Conservation (phyloP, 1,284 basidiomycete species). For the Ceratobasidium sp. region DNA sequence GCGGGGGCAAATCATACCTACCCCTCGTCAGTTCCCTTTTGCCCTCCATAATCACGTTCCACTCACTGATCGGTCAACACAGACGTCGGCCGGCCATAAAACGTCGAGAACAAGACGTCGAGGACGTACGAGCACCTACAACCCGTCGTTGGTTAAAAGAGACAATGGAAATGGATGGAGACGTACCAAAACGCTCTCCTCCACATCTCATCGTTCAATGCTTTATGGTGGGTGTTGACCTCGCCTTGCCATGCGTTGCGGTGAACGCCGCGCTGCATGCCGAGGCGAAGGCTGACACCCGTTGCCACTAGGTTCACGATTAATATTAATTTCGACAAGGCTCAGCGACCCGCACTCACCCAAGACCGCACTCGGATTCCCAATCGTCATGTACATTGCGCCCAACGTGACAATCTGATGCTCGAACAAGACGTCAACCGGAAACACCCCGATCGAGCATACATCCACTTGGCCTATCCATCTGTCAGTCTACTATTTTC, state of each 20-base stretch:
- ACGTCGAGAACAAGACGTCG: slow-evolving; percentile 32
- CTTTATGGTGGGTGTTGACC: slow-evolving; percentile 38
- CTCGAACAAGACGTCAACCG: slow-evolving; percentile 31
- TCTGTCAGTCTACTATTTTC: not conserved
- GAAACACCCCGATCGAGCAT: slow-evolving; percentile 30
- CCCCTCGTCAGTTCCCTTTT: not conserved
- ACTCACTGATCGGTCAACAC: slow-evolving; percentile 22
- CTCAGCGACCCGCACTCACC: not conserved
- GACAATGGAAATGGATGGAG: not conserved
- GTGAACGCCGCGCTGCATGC: slow-evolving; percentile 37
- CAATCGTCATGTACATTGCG: slow-evolving; percentile 36
- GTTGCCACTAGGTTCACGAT: slow-evolving; percentile 32
- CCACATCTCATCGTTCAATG: slow-evolving; percentile 35
- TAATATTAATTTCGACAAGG: not conserved
- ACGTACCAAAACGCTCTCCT: slow-evolving; percentile 31
- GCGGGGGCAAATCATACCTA: slow-evolving; percentile 31
- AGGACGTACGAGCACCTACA: slow-evolving; percentile 32
- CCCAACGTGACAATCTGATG: slow-evolving; percentile 31
- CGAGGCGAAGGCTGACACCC: slow-evolving; percentile 38
- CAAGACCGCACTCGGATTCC: slow-evolving; percentile 38
- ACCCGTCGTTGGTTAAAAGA: not conserved
- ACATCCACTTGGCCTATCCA: slow-evolving; percentile 27
- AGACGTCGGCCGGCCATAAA: slow-evolving; percentile 32
- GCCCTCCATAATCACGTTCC: not conserved
- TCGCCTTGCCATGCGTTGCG: slow-evolving; percentile 39